A percentile compares a stretch with the other conserved stretches of the same genome.
Evolutionary conservation across 768 basidiomycete genomes (phyloP).

Genomic region (Hericium erinaceus): DNA sequence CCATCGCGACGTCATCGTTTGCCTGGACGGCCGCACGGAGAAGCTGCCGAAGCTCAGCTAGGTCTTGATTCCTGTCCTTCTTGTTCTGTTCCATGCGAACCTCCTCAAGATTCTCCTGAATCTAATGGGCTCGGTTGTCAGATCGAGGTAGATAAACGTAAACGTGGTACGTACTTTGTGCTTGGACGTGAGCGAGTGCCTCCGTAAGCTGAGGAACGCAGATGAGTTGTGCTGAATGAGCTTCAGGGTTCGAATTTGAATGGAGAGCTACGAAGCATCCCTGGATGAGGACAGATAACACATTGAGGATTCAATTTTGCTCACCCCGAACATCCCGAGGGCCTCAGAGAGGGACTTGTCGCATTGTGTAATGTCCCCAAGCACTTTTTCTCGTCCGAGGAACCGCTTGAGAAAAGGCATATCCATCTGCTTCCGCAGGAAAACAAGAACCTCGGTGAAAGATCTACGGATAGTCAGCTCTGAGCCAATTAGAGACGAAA

Average conservation of each 20-base stretch:
- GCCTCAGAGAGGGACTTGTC: conserved; percentile 46
- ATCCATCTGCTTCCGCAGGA: conserved; percentile 50
- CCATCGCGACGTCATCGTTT: conserved; percentile 54
- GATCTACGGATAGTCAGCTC: conserved; percentile 21
- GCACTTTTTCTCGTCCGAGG: conserved; percentile 63
- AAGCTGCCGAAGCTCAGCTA: conserved; percentile 44
- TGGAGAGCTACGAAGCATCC: conserved; percentile 25
- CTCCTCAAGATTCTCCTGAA: conserved; percentile 10
- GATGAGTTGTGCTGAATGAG: conserved; percentile 27
- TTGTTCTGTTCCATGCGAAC: conserved; percentile 31
- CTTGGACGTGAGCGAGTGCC: neutral
- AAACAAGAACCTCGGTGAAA: conserved; percentile 33
- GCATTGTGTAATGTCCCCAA: conserved; percentile 40
- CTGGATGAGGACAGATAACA: neutral
- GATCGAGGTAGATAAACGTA: neutral
- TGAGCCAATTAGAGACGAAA: neutral
- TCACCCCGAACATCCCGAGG: conserved; percentile 44
- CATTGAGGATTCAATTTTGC: conserved; percentile 7
- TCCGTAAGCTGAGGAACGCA: conserved; percentile 1
- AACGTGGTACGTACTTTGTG: neutral
- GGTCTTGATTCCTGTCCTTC: conserved; percentile 42
- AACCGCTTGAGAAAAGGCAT: conserved; percentile 74
- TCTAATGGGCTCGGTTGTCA: conserved; percentile 8
- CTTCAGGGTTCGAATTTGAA: conserved; percentile 45
- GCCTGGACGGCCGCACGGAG: conserved; percentile 49